Conservation (phyloP, 352 stramenopile species). For the Thalassiosira mediterranea region DNA sequence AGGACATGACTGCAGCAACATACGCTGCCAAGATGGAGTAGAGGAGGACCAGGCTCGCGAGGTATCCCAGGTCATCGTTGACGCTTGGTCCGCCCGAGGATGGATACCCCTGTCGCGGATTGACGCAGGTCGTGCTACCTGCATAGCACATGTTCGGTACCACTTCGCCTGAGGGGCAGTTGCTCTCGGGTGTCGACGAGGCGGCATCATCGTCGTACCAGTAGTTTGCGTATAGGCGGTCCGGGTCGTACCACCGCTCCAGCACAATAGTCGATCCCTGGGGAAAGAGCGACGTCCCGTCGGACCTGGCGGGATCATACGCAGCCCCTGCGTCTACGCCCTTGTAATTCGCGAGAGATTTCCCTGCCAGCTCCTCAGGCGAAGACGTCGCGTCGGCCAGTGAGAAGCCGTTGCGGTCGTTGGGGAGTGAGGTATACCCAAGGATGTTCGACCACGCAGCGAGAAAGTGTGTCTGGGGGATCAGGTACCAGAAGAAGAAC, state of each 20-base stretch:
- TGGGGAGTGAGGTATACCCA: conserved; percentile 60
- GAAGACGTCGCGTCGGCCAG: conserved; percentile 42
- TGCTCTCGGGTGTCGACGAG: conserved; percentile 15
- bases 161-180: conserved; percentile 34
- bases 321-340: not conserved
- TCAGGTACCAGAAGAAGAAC: conserved; percentile 49
- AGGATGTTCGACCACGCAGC: conserved; percentile 58
- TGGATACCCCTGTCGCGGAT: conserved; percentile 25
- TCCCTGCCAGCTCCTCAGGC: conserved; percentile 48
- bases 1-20: conserved; percentile 44
- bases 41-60: conserved; percentile 44
- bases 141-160: conserved; percentile 26
- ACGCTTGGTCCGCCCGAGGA: conserved; percentile 39
- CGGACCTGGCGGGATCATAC: conserved; percentile 23
- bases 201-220: not conserved
- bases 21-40: conserved; percentile 63
- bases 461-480: conserved; percentile 64
- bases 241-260: conserved; percentile 10
- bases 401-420: conserved; percentile 49
- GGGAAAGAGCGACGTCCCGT: conserved; percentile 46
- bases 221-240: not conserved
- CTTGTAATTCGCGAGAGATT: conserved; percentile 29
- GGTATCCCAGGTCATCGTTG: conserved; percentile 50
- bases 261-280: conserved; percentile 53
- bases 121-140: conserved; percentile 4